Percentiles rank a stretch among this genome's conserved stretches.
phyloP scores from a whole-genome alignment of 371 early-diverging fungal genomes.

The Coemansia sp. region DNA sequence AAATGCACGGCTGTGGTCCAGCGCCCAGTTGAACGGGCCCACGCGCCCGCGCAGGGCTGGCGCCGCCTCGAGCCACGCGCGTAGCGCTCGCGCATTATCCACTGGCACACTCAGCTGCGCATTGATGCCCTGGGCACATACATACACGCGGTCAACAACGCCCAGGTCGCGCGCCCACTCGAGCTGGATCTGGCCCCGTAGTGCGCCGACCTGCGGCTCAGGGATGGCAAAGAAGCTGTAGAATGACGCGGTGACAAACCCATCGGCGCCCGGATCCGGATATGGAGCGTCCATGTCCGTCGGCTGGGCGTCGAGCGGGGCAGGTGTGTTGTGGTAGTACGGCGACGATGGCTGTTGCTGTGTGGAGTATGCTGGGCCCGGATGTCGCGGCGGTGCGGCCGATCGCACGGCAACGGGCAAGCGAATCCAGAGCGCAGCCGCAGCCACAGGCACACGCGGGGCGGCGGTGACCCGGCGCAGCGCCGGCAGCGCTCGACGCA shows the following conservation, averaged over 20 bases:
- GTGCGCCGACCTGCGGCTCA: constrained; percentile 43
- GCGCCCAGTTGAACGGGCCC: constrained; percentile 62
- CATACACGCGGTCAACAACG: constrained; percentile 70
- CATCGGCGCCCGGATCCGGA: constrained; percentile 49
- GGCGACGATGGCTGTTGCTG: constrained; percentile 6
- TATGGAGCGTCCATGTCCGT: constrained; percentile 39
- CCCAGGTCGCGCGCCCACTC: constrained; percentile 50
- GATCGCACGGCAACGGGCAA: too few species aligned
- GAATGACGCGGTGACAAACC: constrained; percentile 69
- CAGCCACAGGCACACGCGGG: too few species aligned
- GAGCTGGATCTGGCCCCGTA: constrained; percentile 52
- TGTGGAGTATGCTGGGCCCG: background rate
- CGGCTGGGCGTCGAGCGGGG: constrained; percentile 13
- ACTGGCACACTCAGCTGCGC: constrained; percentile 71
- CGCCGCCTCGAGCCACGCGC: constrained; percentile 50
- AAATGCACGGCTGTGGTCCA: constrained; percentile 65
- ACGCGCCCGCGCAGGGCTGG: constrained; percentile 52
- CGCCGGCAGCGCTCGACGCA: too few species aligned
- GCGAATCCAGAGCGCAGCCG: too few species aligned
- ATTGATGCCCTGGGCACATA: constrained; percentile 72
- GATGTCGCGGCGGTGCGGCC: too few species aligned
- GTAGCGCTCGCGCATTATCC: constrained; percentile 49
- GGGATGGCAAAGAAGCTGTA: constrained; percentile 65
- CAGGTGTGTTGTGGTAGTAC: constrained; percentile 11
- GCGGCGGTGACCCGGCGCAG: too few species aligned